These are phyloP conservation scores for Trichoderma endophyticum DNA, from an alignment of 2,329 filamentous ascomycete genomes.

Conservation along the genomic window DNA sequence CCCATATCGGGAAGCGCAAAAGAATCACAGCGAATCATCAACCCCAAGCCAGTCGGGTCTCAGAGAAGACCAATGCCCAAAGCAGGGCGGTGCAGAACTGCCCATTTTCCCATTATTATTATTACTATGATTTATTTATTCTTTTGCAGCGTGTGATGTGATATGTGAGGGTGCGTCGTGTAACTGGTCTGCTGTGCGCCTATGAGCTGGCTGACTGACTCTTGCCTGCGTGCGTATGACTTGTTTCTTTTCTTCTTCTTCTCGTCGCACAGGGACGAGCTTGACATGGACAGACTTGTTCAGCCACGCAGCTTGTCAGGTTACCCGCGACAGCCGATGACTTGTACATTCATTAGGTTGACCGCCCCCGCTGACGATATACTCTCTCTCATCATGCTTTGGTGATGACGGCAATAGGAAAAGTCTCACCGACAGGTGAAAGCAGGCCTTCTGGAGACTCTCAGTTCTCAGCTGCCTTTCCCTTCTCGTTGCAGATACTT, in stretches of 20 bases:
- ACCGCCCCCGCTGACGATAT: not conserved
- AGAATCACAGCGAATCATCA: not conserved
- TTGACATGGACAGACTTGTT: not conserved
- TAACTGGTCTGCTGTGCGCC: not conserved
- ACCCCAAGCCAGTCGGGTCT: not conserved
- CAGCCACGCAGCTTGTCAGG: not conserved
- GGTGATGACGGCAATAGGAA: not conserved
- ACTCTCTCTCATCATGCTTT: not conserved
- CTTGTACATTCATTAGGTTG: not conserved
- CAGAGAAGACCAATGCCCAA: not conserved
- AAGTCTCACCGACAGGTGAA: not conserved
- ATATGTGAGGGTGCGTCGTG: not conserved
- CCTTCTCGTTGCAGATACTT: not conserved
- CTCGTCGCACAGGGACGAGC: not conserved
- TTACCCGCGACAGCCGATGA: not conserved
- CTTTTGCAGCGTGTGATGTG: not conserved
- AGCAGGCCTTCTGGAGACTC: not conserved
- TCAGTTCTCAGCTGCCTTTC: slow-evolving; percentile 2
- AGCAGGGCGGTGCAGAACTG: not conserved
- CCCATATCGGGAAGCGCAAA: not conserved
- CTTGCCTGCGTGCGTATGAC: slow-evolving; percentile 10
- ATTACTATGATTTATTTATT: not conserved
- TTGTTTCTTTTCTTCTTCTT: not conserved
- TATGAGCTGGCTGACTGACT: slow-evolving; percentile 10
- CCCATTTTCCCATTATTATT: not conserved